phyloP scores from a whole-genome alignment of 2,329 filamentous ascomycete genomes.

The Aspergillus niger region DNA sequence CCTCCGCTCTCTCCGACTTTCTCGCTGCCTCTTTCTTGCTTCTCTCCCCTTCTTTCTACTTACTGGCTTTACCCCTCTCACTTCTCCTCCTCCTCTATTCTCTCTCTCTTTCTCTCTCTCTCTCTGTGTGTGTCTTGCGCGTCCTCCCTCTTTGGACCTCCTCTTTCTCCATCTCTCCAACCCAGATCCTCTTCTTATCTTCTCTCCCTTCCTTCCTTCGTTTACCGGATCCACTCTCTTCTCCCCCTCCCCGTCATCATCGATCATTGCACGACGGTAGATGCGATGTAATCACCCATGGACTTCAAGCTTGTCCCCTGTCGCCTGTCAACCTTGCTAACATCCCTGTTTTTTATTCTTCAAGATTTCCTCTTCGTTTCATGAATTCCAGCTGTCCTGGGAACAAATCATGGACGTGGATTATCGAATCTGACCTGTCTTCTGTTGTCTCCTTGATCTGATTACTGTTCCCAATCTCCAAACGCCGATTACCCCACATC shows the following conservation, averaged over 20 bases:
- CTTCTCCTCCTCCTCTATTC: neutral
- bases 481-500: conserved; percentile 11
- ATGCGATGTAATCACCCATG: conserved; percentile 36
- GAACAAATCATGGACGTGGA: conserved; percentile 4
- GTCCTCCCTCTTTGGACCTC: conserved; percentile 20
- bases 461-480: neutral
- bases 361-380: conserved; percentile 9
- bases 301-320: conserved; percentile 25
- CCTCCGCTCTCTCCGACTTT: conserved; percentile 6
- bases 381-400: neutral
- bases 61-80: neutral
- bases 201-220: conserved; percentile 8
- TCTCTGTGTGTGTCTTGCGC: conserved; percentile 1
- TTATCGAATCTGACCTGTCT: neutral
- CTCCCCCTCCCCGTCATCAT: conserved; percentile 12
- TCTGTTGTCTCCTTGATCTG: conserved; percentile 7
- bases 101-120: conserved; percentile 5
- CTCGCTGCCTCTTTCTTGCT: conserved; percentile 12
- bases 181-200: conserved; percentile 16
- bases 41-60: conserved; percentile 4
- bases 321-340: conserved; percentile 18
- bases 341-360: conserved; percentile 14
- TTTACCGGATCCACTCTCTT: neutral
- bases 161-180: conserved; percentile 6
- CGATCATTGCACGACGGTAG: conserved; percentile 22